Evolutionary conservation across 805 yeast genomes (phyloP).

Genomic region (Schwanniomyces sp.): DNA sequence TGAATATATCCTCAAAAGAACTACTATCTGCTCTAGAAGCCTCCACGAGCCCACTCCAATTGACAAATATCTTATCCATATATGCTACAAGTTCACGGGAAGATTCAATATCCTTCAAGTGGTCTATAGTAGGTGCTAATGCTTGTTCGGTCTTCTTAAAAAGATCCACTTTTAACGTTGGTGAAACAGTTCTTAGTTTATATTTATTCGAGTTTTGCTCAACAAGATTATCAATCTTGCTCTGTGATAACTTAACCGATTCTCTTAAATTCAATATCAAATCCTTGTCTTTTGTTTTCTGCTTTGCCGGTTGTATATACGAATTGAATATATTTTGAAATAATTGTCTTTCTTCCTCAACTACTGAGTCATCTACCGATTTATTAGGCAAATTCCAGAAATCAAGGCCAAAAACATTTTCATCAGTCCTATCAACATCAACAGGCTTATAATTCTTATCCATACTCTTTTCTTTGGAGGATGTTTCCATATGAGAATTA

Average conservation of each 20-base stretch:
- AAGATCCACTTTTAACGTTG: conserved; percentile 12
- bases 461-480: neutral
- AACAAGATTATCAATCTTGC: conserved; percentile 7
- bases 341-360: conserved; percentile 20
- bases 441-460: conserved; percentile 1
- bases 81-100: conserved; percentile 15
- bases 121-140: conserved; percentile 19
- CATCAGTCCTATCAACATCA: conserved; percentile 13
- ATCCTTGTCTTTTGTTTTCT: conserved; percentile 5
- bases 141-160: conserved; percentile 14
- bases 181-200: conserved; percentile 3
- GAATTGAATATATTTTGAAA: conserved; percentile 25
- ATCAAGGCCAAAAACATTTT: conserved; percentile 12
- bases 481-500: neutral
- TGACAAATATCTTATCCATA: conserved; percentile 11
- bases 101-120: conserved; percentile 15
- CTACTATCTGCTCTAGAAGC: neutral
- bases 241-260: conserved; percentile 7
- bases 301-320: conserved; percentile 15
- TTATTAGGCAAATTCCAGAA: conserved; percentile 6
- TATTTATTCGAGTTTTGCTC: conserved; percentile 3
- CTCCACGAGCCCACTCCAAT: conserved; percentile 9
- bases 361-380: conserved; percentile 4
- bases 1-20: conserved; percentile 6
- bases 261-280: conserved; percentile 8